Evolutionary conservation across 805 yeast species (phyloP).

Genomic region (Scheffersomyces stipitis): DNA sequence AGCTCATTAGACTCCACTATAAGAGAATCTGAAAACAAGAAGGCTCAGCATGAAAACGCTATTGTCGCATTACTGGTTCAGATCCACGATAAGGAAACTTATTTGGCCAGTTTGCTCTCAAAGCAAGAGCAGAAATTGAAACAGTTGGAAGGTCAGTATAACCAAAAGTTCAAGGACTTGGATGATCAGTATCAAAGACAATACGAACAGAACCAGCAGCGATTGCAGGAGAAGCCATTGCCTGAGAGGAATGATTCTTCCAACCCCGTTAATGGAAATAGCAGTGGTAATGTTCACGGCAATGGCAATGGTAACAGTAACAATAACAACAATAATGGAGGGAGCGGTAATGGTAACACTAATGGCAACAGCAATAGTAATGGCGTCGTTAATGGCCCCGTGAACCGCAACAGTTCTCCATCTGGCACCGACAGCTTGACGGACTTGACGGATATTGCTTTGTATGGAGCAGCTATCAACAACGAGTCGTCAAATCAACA

Average conservation of each 20-base stretch:
- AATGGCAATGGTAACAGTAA: too few relatives aligned
- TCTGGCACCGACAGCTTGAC: slow-evolving; percentile 19
- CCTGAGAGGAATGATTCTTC: too few relatives aligned
- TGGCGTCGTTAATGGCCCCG: slow-evolving; percentile 10
- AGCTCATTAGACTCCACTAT: slow-evolving; percentile 15
- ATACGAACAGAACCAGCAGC: slow-evolving; percentile 1
- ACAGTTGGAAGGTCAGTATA: slow-evolving; percentile 4
- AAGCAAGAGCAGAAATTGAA: slow-evolving; percentile 10
- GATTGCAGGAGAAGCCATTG: not conserved
- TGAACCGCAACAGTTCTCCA: slow-evolving; percentile 1
- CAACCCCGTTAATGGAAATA: too few relatives aligned
- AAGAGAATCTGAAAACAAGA: slow-evolving; percentile 18
- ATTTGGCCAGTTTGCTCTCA: slow-evolving; percentile 7
- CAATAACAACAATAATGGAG: too few relatives aligned
- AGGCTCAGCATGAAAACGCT: slow-evolving; percentile 23
- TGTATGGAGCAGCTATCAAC: slow-evolving; percentile 35
- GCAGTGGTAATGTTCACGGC: too few relatives aligned
- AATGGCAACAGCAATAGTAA: not conserved
- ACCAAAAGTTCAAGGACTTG: slow-evolving; percentile 7
- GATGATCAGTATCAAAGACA: slow-evolving; percentile 20
- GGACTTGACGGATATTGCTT: slow-evolving; percentile 38
- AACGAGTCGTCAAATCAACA: slow-evolving; percentile 8
- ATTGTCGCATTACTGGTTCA: slow-evolving; percentile 7
- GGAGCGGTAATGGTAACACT: not conserved
- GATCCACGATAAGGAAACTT: slow-evolving; percentile 14